Evolutionary conservation across 345 rosid species (phyloP).

Genomic region (Lumnitzera littorea): DNA sequence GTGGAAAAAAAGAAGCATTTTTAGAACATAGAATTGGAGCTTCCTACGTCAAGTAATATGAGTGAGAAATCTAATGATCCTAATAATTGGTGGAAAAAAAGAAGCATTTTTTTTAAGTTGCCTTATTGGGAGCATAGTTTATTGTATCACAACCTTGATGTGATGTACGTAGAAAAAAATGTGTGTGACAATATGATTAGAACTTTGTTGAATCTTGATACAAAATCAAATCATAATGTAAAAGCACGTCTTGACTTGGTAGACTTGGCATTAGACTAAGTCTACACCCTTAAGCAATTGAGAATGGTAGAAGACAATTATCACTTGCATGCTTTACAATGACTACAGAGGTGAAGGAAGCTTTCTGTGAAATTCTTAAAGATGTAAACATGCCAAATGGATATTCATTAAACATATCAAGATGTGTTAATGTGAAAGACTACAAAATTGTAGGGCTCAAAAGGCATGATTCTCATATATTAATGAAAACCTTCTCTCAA

Average conservation of each 20-base stretch:
- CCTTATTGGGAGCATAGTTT: too few species aligned
- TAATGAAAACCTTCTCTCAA: too few species aligned
- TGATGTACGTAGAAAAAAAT: too few species aligned
- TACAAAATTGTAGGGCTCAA: too few species aligned
- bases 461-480: too few species aligned
- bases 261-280: background rate
- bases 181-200: too few species aligned
- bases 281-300: background rate
- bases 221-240: background rate
- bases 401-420: constrained; percentile 3
- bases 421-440: too few species aligned
- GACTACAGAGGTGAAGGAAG: background rate
- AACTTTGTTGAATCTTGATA: too few species aligned
- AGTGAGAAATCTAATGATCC: background rate
- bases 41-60: background rate
- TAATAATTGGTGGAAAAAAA: background rate
- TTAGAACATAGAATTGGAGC: background rate
- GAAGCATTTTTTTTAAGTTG: background rate
- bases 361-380: background rate
- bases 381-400: background rate
- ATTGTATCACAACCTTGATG: too few species aligned
- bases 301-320: background rate
- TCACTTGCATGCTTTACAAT: background rate
- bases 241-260: background rate
- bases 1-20: background rate